Evolutionary conservation across 352 stramenopile genomes (phyloP).

Genomic region (Pelagophyceae sp.): DNA sequence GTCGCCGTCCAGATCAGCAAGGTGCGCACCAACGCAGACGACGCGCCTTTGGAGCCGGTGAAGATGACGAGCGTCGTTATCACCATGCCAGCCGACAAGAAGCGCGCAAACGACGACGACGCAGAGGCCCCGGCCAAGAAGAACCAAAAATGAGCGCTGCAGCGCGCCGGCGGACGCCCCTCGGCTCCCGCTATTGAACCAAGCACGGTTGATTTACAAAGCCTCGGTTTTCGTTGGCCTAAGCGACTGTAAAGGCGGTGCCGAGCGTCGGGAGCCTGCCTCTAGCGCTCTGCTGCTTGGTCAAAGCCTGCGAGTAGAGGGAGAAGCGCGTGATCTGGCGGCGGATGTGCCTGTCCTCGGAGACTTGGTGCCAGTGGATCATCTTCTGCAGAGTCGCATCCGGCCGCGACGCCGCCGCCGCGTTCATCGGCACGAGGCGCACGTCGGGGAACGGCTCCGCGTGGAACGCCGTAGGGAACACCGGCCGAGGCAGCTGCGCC

Average conservation of each 20-base stretch:
- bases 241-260: no score
- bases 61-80: not conserved
- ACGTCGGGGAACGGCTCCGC: not conserved
- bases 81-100: not conserved
- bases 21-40: constrained; percentile 34
- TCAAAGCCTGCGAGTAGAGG: not conserved
- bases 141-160: not conserved
- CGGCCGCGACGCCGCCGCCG: no score
- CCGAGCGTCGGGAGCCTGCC: no score
- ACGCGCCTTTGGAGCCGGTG: constrained; percentile 40
- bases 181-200: no score
- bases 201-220: no score
- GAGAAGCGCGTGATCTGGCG: not conserved
- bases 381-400: not conserved
- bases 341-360: not conserved
- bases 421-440: not conserved
- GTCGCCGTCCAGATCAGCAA: constrained; percentile 36
- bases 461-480: no score
- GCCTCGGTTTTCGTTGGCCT: no score
- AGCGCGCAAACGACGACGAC: not conserved
- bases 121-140: no score
- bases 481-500: no score
- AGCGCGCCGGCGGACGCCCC: no score
- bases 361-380: not conserved
- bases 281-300: no score